Evolutionary conservation across 257 asterid genomes (phyloP).

Genomic region (Solanum tarijense): DNA sequence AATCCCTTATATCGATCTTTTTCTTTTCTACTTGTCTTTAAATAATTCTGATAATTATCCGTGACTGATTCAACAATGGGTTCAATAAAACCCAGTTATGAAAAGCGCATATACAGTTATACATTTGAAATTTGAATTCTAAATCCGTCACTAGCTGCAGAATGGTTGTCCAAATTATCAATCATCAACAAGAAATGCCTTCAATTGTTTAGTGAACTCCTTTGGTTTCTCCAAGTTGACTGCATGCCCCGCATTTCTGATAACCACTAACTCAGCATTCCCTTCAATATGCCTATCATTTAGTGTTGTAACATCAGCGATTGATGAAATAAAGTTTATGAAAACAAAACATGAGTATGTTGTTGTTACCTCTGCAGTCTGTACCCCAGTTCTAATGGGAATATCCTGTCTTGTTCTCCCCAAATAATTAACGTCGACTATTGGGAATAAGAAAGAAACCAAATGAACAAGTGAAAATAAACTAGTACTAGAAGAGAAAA

Average conservation of each 20-base stretch:
- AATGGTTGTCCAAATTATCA: neutral
- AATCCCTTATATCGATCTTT: neutral
- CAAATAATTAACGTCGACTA: constrained; percentile 79
- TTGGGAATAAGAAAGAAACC: neutral
- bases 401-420: constrained; percentile 78
- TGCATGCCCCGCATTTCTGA: constrained; percentile 82
- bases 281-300: constrained; percentile 66
- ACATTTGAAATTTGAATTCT: neutral
- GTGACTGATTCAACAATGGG: neutral
- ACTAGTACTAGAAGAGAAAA: neutral
- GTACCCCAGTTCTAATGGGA: constrained; percentile 69
- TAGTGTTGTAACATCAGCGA: neutral
- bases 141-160: neutral
- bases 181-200: constrained; percentile 45
- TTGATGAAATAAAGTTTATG: neutral
- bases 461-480: neutral
- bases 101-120: neutral
- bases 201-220: constrained; percentile 64
- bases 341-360: neutral
- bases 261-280: constrained; percentile 48
- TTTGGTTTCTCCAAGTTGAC: constrained; percentile 75
- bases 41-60: neutral
- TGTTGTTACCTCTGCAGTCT: constrained; percentile 48
- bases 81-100: neutral
- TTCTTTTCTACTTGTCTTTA: neutral